phyloP scores from a whole-genome alignment of 371 early-diverging fungal species.

The Cladochytrium tenue region DNA sequence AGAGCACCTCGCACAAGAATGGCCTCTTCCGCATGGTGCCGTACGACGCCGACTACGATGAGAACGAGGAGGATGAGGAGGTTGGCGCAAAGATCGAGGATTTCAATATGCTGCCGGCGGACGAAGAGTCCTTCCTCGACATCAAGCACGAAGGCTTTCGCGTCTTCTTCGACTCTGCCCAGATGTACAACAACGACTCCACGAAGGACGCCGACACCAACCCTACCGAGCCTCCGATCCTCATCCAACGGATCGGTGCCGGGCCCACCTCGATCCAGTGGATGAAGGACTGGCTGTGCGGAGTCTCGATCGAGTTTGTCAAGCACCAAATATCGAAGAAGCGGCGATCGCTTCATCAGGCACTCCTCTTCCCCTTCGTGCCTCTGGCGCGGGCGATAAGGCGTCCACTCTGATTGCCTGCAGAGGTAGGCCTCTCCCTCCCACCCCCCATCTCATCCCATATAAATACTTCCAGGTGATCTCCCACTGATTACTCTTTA shows the following conservation, averaged over 20 bases:
- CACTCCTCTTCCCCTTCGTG: slow-evolving; percentile 15
- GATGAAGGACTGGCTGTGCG: slow-evolving; percentile 22
- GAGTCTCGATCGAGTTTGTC: slow-evolving; percentile 21
- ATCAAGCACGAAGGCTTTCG: slow-evolving; percentile 37
- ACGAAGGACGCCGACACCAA: slow-evolving; percentile 9
- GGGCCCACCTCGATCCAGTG: slow-evolving; percentile 19
- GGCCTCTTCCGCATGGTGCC: slow-evolving; percentile 40
- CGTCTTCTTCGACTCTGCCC: slow-evolving; percentile 28
- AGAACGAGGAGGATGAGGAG: slow-evolving; percentile 10
- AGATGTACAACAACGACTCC: slow-evolving; percentile 6
- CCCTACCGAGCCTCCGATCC: slow-evolving; percentile 30
- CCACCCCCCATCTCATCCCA: no score
- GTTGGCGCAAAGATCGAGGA: slow-evolving; percentile 6
- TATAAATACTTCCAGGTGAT: no score
- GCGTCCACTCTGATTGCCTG: no score
- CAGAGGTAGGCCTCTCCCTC: no score
- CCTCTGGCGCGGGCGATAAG: no score
- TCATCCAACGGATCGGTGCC: slow-evolving; percentile 30
- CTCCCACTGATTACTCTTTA: no score
- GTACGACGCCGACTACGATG: slow-evolving; percentile 26
- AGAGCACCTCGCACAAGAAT: slow-evolving; percentile 24
- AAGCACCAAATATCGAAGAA: slow-evolving; percentile 20
- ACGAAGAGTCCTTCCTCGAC: slow-evolving; percentile 14
- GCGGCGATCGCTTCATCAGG: slow-evolving; percentile 26
- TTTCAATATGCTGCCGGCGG: slow-evolving; percentile 44